A percentile compares a stretch with the other conserved stretches of the same genome.
Conservation (phyloP, 2,329 filamentous ascomycete species). For the Neospermospora avenae region DNA sequence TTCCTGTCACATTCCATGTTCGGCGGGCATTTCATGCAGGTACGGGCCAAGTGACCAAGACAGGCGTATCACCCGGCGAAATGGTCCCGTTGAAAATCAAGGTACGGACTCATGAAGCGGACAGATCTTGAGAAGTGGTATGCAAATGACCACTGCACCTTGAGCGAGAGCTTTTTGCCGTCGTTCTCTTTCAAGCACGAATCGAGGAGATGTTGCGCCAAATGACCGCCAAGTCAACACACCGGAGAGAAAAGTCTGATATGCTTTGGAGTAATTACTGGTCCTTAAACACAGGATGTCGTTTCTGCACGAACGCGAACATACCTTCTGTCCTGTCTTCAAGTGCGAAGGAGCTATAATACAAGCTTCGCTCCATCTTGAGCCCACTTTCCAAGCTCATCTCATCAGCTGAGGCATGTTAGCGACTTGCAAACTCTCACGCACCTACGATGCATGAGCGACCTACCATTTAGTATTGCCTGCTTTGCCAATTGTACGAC, state of each 20-base stretch:
- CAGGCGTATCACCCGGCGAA: not conserved
- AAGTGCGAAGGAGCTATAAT: conserved; percentile 36
- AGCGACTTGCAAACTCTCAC: not conserved
- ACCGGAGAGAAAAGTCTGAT: not conserved
- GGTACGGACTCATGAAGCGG: not conserved
- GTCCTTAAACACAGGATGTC: conserved; percentile 51
- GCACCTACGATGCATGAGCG: conserved; percentile 9
- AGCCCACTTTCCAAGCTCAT: conserved; percentile 41
- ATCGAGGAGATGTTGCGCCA: not conserved
- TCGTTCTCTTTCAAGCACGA: not conserved
- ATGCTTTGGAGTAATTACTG: not conserved
- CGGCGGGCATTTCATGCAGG: not conserved
- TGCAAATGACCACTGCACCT: not conserved
- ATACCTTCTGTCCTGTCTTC: conserved; percentile 58
- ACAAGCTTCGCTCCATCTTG: conserved; percentile 37
- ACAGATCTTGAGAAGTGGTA: not conserved
- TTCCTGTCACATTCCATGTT: not conserved
- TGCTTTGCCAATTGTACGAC: conserved; percentile 43
- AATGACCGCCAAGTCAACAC: not conserved
- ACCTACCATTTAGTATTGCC: conserved; percentile 41
- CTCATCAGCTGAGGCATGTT: conserved; percentile 38
- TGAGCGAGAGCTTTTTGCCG: no score
- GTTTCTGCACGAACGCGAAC: conserved; percentile 56
- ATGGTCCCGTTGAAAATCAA: not conserved
- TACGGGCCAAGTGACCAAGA: not conserved